phyloP scores from a whole-genome alignment of 306 rosid genomes.

The Senna siamea region DNA sequence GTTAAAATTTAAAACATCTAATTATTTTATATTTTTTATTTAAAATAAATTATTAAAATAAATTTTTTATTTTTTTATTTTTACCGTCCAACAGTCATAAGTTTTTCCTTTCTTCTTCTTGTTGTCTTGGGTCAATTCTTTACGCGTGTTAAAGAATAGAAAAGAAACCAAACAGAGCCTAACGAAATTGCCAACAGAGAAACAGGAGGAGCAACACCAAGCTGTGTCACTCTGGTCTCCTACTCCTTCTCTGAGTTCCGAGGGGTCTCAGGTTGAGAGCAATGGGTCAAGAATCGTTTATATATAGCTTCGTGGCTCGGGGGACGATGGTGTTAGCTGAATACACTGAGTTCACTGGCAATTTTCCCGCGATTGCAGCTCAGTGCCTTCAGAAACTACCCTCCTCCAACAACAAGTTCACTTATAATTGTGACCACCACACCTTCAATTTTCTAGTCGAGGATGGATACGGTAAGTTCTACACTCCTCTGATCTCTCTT shows the following conservation, averaged over 20 bases:
- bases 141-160: slow-evolving; percentile 37
- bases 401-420: slow-evolving; percentile 88
- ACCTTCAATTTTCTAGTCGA: slow-evolving; percentile 87
- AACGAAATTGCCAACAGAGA: slow-evolving; percentile 5
- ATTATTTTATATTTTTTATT: no score
- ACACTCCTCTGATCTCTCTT: slow-evolving; percentile 18
- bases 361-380: slow-evolving; percentile 91
- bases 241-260: slow-evolving; percentile 1
- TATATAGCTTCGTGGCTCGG: slow-evolving; percentile 89
- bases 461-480: slow-evolving; percentile 77
- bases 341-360: slow-evolving; percentile 92
- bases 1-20: no score
- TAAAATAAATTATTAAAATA: no score
- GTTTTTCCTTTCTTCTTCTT: no score
- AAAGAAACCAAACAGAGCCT: slow-evolving; percentile 25
- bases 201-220: background rate
- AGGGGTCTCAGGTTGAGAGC: slow-evolving; percentile 4
- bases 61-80: no score
- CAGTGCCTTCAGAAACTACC: slow-evolving; percentile 89
- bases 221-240: background rate
- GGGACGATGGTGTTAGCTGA: slow-evolving; percentile 92
- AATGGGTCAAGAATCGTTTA: slow-evolving; percentile 88
- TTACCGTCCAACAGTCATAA: no score
- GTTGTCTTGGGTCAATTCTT: slow-evolving; percentile 18
- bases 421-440: slow-evolving; percentile 86